A percentile compares a stretch with the other conserved stretches of the same genome.
Evolutionary conservation across 2,329 filamentous ascomycete species (phyloP).

Genomic region (Nigrospora sphaerica): DNA sequence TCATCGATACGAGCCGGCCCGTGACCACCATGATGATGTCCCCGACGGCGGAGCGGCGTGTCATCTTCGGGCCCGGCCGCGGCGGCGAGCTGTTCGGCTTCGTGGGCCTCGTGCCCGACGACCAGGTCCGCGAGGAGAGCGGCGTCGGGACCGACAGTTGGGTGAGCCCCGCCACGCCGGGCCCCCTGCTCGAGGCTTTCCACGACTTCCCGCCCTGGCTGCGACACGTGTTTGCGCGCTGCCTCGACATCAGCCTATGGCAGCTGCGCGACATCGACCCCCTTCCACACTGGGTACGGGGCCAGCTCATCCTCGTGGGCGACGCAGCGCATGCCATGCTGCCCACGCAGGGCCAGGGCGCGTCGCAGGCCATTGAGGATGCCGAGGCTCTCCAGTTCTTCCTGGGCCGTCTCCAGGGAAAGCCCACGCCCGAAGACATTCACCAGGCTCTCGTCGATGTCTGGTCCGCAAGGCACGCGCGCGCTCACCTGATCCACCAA

Average conservation of each 20-base stretch:
- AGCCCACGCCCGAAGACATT: slow-evolving; percentile 9
- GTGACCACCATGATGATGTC: slow-evolving; percentile 39
- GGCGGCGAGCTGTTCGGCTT: slow-evolving; percentile 32
- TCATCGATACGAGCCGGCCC: slow-evolving; percentile 24
- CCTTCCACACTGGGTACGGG: slow-evolving; percentile 26
- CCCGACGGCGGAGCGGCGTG: slow-evolving; percentile 22
- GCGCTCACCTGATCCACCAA: slow-evolving; percentile 29
- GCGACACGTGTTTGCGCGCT: slow-evolving; percentile 20
- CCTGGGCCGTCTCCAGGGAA: slow-evolving; percentile 7
- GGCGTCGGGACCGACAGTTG: slow-evolving; percentile 26
- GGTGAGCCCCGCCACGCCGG: slow-evolving; percentile 26
- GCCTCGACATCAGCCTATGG: slow-evolving; percentile 31
- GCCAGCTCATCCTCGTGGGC: slow-evolving; percentile 7
- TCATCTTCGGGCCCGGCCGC: slow-evolving; percentile 39
- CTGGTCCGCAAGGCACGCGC: slow-evolving; percentile 22
- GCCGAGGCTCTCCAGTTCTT: slow-evolving; percentile 26
- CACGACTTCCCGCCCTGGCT: slow-evolving; percentile 33
- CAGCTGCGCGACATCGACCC: slow-evolving; percentile 36
- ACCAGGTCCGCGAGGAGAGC: slow-evolving; percentile 26
- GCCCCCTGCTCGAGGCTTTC: slow-evolving; percentile 30
- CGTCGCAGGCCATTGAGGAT: slow-evolving; percentile 31
- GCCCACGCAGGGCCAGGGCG: slow-evolving; percentile 32
- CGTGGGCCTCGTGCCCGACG: slow-evolving; percentile 35
- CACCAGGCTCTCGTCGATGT: slow-evolving; percentile 9
- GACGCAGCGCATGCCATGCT: slow-evolving; percentile 15